Base-by-base conservation (phyloP, 2,329 filamentous ascomycete genomes). In the Pseudogymnoascus sp. region DNA sequence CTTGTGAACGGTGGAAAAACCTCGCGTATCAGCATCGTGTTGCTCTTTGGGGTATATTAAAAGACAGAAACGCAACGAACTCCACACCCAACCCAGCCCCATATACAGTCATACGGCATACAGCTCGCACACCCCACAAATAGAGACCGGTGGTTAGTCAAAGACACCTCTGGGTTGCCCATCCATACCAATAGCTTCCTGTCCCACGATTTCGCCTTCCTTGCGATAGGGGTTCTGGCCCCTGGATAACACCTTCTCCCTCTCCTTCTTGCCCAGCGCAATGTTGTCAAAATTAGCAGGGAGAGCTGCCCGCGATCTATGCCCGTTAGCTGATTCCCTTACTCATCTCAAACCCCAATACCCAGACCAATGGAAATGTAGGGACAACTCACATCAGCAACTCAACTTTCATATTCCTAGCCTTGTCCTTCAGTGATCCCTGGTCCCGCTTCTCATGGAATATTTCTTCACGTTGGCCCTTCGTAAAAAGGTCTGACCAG, bases 341-440 rank as follows among this genome's bases (percentile, higher is more conserved):
- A 55, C 26, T 7, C 26, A 16, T 6, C 6, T 19, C n/a, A 33
- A 31, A 2, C 8, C 41, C 45, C n/a, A 19, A 33, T 33, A 19
- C n/a, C 8, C 45, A 14, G n/a, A 26, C 26, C 14, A 33, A 55
- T 31, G n/a, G n/a, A n/a, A n/a, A n/a, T n/a, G 16, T 59, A 21
- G 19, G 29, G 26, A 52, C 29, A 38, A 74, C 75, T 71, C 69
- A 80, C 78, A 75, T 76, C 2, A 80, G 61, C 60, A 69, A 77
- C 6, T 72, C 72, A 41, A 77, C 72, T 68, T 81, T 82, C 63
- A 85, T 71, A 64, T 83, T 83, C 60, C 83, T 75, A 3, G 81
- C 82, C 64, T 78, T 78, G 65, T 83, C 80, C 66, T 82, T 83
- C 6, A 85, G 64, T 49, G 82, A 79, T 2, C 83, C 80, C 64